Conservation (phyloP, 495 filamentous ascomycete species). For the Ramalina peruviana region DNA sequence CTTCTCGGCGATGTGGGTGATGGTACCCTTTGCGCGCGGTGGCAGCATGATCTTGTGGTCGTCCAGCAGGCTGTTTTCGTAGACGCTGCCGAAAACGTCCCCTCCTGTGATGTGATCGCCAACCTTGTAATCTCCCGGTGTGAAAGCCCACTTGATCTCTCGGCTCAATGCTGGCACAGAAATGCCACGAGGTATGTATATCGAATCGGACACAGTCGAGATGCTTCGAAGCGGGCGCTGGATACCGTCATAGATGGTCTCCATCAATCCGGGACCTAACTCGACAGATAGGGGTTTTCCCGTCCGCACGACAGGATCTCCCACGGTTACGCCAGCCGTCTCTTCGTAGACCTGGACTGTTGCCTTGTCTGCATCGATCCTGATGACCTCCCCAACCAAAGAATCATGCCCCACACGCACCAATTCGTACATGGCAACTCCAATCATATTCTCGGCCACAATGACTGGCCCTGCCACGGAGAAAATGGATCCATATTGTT, state of each 20-base stretch:
- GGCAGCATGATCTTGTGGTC: conserved; percentile 95
- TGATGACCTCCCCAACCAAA: conserved; percentile 93
- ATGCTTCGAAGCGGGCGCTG: conserved; percentile 87
- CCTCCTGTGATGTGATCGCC: conserved; percentile 95
- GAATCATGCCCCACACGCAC: conserved; percentile 78
- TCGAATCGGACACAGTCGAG: conserved; percentile 57
- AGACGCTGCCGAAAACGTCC: conserved; percentile 85
- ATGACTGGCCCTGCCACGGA: conserved; percentile 68
- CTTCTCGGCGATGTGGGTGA: conserved; percentile 75
- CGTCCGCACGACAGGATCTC: conserved; percentile 79
- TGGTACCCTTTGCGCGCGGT: conserved; percentile 76
- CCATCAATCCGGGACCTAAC: conserved; percentile 90
- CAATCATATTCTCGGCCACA: conserved; percentile 75
- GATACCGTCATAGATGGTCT: conserved; percentile 99
- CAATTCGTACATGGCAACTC: conserved; percentile 77
- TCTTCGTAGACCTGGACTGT: conserved; percentile 99
- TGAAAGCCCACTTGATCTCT: conserved; percentile 90
- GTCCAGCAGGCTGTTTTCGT: conserved; percentile 88
- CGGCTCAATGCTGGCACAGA: conserved; percentile 77
- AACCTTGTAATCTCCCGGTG: conserved; percentile 67
- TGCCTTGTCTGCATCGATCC: conserved; percentile 86
- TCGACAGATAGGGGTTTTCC: conserved; percentile 95
- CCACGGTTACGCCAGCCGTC: conserved; percentile 92
- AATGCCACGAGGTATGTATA: conserved; percentile 96
- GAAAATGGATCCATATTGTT: conserved; percentile 42